phyloP scores from a whole-genome alignment of 176 grass and related monocot genomes.

The Eragrostis nindensis region DNA sequence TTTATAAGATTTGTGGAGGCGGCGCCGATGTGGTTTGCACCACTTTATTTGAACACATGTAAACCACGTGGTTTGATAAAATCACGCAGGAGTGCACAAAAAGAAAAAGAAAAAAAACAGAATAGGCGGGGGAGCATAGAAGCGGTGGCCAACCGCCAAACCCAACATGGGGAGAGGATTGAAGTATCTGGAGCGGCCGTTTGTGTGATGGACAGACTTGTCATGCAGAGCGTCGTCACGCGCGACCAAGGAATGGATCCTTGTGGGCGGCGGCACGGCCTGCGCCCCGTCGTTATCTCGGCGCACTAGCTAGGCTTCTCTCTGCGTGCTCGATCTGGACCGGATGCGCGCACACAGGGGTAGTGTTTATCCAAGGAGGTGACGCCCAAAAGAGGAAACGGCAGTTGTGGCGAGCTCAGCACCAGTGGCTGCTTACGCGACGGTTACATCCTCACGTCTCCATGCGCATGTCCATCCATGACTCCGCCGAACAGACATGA shows the following conservation, averaged over 20 bases:
- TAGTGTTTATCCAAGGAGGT: background rate
- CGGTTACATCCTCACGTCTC: background rate
- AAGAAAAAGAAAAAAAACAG: background rate
- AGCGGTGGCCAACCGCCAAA: background rate
- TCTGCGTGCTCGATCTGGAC: background rate
- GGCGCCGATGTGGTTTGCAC: background rate
- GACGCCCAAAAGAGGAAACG: conserved; percentile 17
- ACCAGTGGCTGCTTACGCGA: background rate
- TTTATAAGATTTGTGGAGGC: too few relatives aligned
- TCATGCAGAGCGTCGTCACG: background rate
- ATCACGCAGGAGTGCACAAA: background rate
- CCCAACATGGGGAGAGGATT: background rate
- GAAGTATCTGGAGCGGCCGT: background rate
- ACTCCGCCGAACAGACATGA: background rate
- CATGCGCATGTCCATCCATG: background rate
- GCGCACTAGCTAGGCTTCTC: conserved; percentile 17
- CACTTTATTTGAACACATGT: background rate
- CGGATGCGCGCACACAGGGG: background rate
- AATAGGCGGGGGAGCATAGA: background rate
- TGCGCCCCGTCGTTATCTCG: background rate
- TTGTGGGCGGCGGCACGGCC: background rate
- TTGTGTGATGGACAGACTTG: background rate
- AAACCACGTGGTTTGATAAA: background rate
- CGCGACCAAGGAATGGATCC: background rate
- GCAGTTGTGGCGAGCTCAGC: background rate